A percentile compares a stretch with the other conserved stretches of the same genome.
These are phyloP conservation scores for Exserohilum turcica DNA, from an alignment of 2,329 filamentous ascomycete genomes.

Conservation along the genomic window DNA sequence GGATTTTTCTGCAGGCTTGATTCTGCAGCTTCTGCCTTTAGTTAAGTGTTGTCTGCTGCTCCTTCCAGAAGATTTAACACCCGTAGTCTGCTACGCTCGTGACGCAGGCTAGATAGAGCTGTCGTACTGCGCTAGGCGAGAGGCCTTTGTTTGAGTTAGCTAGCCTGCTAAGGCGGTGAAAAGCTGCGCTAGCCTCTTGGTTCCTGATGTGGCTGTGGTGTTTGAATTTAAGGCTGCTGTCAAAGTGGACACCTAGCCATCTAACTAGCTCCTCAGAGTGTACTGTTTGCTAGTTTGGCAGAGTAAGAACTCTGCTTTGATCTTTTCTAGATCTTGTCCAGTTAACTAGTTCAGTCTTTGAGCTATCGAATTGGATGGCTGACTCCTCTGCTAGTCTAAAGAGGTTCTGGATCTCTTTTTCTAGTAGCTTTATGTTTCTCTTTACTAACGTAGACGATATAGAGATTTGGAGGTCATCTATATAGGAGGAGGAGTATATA, in stretches of 20 bases:
- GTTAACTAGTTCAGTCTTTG: background rate
- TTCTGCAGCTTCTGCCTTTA: background rate
- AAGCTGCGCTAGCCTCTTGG: background rate
- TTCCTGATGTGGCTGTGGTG: background rate
- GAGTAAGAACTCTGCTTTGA: background rate
- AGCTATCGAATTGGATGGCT: background rate
- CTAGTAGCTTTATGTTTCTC: no score
- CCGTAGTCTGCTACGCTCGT: no score
- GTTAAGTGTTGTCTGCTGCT: background rate
- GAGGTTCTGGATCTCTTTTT: no score
- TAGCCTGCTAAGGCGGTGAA: background rate
- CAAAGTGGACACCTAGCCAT: background rate
- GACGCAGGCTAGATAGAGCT: no score
- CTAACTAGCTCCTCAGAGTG: background rate
- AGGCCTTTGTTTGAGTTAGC: background rate
- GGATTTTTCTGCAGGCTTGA: background rate
- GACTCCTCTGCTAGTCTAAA: background rate
- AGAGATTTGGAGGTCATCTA: no score
- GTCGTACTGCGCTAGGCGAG: background rate
- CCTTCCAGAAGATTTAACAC: background rate
- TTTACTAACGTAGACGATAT: no score
- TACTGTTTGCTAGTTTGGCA: background rate
- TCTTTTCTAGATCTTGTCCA: background rate
- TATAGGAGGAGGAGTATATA: no score
- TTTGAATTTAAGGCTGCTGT: background rate